phyloP scores from a whole-genome alignment of 352 stramenopile species.

The Phytophthora ramorum region DNA sequence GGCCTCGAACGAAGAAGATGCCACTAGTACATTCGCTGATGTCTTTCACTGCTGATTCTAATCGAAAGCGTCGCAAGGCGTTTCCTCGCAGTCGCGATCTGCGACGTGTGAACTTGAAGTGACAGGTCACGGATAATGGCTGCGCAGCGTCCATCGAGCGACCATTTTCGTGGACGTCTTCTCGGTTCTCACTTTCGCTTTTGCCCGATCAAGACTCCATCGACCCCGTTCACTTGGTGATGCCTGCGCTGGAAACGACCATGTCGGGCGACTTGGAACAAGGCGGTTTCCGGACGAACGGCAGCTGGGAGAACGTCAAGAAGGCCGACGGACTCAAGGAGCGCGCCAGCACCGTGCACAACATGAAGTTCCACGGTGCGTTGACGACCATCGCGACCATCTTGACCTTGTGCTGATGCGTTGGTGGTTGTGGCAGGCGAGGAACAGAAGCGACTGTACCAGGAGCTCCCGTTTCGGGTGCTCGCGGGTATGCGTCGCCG shows the following conservation, averaged over 20 bases:
- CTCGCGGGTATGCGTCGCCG: conserved; percentile 68
- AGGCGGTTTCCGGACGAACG: conserved; percentile 23
- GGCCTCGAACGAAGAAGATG: conserved; percentile 2
- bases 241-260: conserved; percentile 13
- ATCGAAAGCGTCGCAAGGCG: conserved; percentile 5
- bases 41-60: no score
- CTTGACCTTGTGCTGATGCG: not conserved
- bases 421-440: conserved; percentile 42
- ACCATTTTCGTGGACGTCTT: not conserved
- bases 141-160: conserved; percentile 11
- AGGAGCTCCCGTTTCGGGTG: conserved; percentile 73
- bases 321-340: conserved; percentile 65
- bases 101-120: conserved; percentile 32
- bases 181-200: conserved; percentile 22
- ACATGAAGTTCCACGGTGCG: conserved; percentile 71
- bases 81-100: conserved; percentile 14
- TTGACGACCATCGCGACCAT: not conserved
- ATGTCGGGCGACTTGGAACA: conserved; percentile 26
- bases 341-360: conserved; percentile 72
- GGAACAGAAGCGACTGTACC: conserved; percentile 73
- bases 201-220: conserved; percentile 1
- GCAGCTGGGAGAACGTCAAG: conserved; percentile 73
- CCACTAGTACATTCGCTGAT: not conserved
- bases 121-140: conserved; percentile 25
- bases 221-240: not conserved